Evolutionary conservation across 78 protist genomes (phyloP), one percentile per base, ranked within the genome.

Genomic region (Dictyostelium firmibasis): DNA sequence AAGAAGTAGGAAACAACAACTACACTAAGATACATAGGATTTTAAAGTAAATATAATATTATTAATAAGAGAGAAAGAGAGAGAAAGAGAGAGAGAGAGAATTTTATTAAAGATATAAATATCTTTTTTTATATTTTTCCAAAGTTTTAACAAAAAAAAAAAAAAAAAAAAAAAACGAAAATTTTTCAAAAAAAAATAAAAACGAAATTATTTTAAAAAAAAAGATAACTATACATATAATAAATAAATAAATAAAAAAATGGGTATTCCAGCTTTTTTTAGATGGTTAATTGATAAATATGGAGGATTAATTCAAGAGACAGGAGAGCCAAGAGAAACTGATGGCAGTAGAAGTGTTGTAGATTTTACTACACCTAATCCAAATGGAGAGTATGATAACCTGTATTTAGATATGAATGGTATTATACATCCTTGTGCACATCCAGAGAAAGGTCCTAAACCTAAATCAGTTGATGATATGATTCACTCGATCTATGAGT

Each of bases 361-460:
- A 0, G 97, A 95, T 53, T 25, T 31, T 4, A 13, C 81, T 41
- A 35, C n/a, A 43, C 97, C 97, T 4, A 98, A 98, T 67, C 99
- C 99, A 5, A 99, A 98, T 53, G 99, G 99, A 14, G 99, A 98
- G 67, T 98, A 75, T 93, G 99, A 99, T 92, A 97, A 97, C 91
- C 91, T 99, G 57, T 99, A 99, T 91, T 82, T 99, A 62, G 99
- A 99, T 95, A 98, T 98, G 99, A 99, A 99, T 83, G 99, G 99
- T 33, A 96, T 99, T 79, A 95, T 99, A 29, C 99, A 99, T 85
- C 96, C 97, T n/a, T 97, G 98, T 94, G 89, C 98, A 8, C 99
- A 98, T 91, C 92, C 92, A 16, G 95, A 84, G 75, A 60, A 91
- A 29, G 92, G 94, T 7, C 86, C 86, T 0, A 44, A 88, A 44